Evolutionary conservation across 257 asterid species (phyloP).

Genomic region (Petrea volubilis): DNA sequence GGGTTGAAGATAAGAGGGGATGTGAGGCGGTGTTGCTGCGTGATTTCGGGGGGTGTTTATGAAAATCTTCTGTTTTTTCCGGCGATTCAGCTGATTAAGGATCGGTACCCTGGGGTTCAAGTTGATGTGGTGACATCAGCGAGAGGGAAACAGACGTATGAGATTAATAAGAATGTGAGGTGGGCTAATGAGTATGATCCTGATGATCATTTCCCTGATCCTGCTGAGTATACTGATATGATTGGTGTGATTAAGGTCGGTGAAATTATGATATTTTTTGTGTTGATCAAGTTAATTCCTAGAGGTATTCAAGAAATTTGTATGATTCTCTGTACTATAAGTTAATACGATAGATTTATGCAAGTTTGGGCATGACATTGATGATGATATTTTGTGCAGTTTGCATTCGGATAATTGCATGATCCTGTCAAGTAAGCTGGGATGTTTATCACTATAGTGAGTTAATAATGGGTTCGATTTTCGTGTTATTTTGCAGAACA

Average conservation of each 20-base stretch:
- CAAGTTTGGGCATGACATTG: too few species aligned
- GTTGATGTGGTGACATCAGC: slow-evolving; percentile 60
- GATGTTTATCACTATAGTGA: too few species aligned
- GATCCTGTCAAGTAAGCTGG: too few species aligned
- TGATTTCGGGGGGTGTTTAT: slow-evolving; percentile 80
- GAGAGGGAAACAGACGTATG: slow-evolving; percentile 76
- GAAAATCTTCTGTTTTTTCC: slow-evolving; percentile 81
- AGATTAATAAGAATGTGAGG: slow-evolving; percentile 85
- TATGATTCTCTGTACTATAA: too few species aligned
- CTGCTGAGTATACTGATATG: slow-evolving; percentile 72
- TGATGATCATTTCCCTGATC: slow-evolving; percentile 75
- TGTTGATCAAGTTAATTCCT: too few species aligned
- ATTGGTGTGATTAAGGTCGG: slow-evolving; percentile 77
- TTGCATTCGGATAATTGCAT: too few species aligned
- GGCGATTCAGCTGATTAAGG: slow-evolving; percentile 78
- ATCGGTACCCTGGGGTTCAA: slow-evolving; percentile 86
- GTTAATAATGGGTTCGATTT: neutral
- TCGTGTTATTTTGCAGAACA: slow-evolving; percentile 50
- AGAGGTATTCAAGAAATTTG: too few species aligned
- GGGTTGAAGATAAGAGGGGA: slow-evolving; percentile 76
- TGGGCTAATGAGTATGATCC: slow-evolving; percentile 65
- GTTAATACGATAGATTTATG: too few species aligned
- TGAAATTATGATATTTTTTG: neutral
- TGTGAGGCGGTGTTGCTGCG: slow-evolving; percentile 84
- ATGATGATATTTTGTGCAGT: too few species aligned